Evolutionary conservation across 768 basidiomycete species (phyloP).

Genomic region (Ramaria rubella): DNA sequence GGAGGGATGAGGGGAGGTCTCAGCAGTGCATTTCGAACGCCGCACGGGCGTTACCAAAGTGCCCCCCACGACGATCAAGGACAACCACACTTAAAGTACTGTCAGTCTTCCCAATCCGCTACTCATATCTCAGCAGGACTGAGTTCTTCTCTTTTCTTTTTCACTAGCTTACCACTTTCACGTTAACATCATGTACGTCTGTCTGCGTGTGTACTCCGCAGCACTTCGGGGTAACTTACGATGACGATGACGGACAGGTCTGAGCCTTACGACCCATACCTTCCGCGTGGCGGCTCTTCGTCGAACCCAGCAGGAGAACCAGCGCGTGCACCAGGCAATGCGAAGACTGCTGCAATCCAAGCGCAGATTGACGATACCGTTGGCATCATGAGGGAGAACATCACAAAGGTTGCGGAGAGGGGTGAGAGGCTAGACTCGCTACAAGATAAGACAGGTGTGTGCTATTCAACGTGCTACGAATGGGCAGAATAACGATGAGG

Average conservation of each 20-base stretch:
- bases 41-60: not conserved
- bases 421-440: constrained; percentile 90
- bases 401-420: constrained; percentile 90
- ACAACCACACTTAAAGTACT: not conserved
- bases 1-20: no score
- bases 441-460: constrained; percentile 96
- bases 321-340: constrained; percentile 39
- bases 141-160: not conserved
- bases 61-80: not conserved
- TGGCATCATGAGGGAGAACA: constrained; percentile 97
- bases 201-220: not conserved
- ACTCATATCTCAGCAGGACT: not conserved
- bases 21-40: not conserved
- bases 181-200: not conserved
- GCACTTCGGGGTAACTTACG: not conserved
- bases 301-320: constrained; percentile 44
- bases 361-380: constrained; percentile 97
- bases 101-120: not conserved
- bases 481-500: not conserved
- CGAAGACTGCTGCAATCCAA: constrained; percentile 93
- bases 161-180: not conserved
- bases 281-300: constrained; percentile 75
- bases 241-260: constrained; percentile 52
- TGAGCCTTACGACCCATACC: constrained; percentile 98
- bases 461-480: not conserved